phyloP scores from a whole-genome alignment of 2,329 filamentous ascomycete species.

The Aspergillus brasiliensis region DNA sequence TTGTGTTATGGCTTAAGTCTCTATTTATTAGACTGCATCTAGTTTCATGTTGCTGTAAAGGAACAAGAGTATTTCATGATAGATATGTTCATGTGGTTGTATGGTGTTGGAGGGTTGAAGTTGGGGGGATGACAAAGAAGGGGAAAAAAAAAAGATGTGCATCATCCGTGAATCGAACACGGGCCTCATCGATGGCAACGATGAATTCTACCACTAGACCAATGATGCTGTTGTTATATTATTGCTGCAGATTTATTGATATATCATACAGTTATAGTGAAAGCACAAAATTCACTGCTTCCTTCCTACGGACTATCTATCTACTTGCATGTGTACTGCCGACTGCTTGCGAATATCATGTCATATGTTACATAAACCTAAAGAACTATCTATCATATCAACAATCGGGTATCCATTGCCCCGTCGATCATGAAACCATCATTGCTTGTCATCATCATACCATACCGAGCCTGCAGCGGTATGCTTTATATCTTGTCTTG shows the following conservation, averaged over 20 bases:
- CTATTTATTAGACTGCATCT: background rate
- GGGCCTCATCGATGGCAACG: conserved; percentile 51
- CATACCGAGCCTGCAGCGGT: conserved; percentile 37
- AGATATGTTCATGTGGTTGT: background rate
- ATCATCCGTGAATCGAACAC: conserved; percentile 52
- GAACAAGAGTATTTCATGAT: no score
- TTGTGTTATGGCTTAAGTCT: conserved; percentile 67
- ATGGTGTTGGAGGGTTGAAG: background rate
- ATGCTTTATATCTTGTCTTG: conserved; percentile 11
- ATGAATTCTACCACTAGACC: conserved; percentile 51
- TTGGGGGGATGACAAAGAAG: background rate
- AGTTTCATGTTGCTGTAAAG: no score
- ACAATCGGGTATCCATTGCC: conserved; percentile 6
- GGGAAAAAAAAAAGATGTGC: conserved; percentile 28
- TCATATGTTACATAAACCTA: background rate
- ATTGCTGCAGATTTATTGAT: accelerated
- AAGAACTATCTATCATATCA: conserved; percentile 8
- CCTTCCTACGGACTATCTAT: no score
- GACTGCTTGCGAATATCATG: no score
- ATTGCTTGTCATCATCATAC: conserved; percentile 25
- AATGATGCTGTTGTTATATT: conserved; percentile 38
- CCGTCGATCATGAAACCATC: conserved; percentile 14
- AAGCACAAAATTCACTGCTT: background rate
- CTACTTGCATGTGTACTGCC: no score
- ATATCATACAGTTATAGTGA: background rate